Evolutionary conservation across 2,329 filamentous ascomycete species (phyloP).

Genomic region (Fusarium sp.): DNA sequence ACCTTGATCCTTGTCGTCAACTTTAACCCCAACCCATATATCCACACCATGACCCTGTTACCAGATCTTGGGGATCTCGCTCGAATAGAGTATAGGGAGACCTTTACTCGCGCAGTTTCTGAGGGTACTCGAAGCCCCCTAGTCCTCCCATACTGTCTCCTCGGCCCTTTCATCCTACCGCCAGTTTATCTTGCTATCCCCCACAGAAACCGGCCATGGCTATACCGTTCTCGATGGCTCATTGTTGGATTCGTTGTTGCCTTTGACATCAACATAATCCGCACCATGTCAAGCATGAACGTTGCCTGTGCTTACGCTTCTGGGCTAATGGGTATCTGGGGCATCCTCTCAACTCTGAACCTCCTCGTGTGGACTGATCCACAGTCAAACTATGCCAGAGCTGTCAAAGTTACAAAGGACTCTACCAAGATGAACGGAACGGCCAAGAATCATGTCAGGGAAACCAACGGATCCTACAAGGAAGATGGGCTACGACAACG

Average conservation of each 20-base stretch:
- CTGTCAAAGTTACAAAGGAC: constrained; percentile 51
- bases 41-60: background rate
- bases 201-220: constrained; percentile 62
- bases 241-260: constrained; percentile 58
- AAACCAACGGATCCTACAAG: background rate
- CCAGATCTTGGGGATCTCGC: constrained; percentile 43
- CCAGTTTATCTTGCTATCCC: constrained; percentile 68
- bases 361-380: constrained; percentile 66
- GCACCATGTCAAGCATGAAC: constrained; percentile 61
- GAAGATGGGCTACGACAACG: constrained; percentile 32
- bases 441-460: background rate
- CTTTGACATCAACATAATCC: constrained; percentile 59
- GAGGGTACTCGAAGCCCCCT: constrained; percentile 60
- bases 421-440: background rate
- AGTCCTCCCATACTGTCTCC: constrained; percentile 63
- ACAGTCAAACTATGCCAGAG: constrained; percentile 68
- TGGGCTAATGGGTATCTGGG: constrained; percentile 64
- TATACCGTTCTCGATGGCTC: constrained; percentile 63
- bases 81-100: constrained; percentile 50
- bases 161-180: constrained; percentile 62
- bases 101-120: constrained; percentile 52
- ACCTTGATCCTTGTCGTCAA: background rate
- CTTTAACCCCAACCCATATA: constrained; percentile 9
- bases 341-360: constrained; percentile 61
- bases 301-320: constrained; percentile 62